These are phyloP conservation scores for Malus orientalis DNA, from an alignment of 306 rosid species.

Conservation along the genomic window DNA sequence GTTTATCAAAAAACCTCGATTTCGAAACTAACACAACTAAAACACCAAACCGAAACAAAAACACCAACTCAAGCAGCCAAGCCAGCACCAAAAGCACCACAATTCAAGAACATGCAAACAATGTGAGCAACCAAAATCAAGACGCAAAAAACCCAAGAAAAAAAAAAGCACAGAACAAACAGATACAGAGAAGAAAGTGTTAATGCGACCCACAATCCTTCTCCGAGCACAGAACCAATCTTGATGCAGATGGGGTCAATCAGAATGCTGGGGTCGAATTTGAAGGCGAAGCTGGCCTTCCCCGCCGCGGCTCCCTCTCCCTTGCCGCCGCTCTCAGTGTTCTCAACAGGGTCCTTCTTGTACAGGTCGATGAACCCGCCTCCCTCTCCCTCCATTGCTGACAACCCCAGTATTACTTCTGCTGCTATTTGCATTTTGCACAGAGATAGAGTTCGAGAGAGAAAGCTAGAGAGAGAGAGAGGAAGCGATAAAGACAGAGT, in stretches of 20 bases:
- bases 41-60: background rate
- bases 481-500: background rate
- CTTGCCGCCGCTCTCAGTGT: background rate
- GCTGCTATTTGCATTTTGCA: constrained; percentile 12
- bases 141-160: background rate
- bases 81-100: background rate
- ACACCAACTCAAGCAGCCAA: background rate
- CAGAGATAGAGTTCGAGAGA: background rate
- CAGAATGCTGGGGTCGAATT: constrained; percentile 28
- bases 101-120: constrained; percentile 21
- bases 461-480: background rate
- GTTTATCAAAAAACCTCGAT: background rate
- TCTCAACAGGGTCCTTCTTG: background rate
- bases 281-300: constrained; percentile 22
- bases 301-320: background rate
- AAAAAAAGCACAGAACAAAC: background rate
- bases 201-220: constrained; percentile 44
- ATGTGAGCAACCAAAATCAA: constrained; percentile 16
- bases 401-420: background rate
- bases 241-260: constrained; percentile 18
- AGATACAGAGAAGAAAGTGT: background rate
- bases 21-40: background rate
- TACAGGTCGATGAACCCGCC: background rate
- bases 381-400: constrained; percentile 24
- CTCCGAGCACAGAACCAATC: constrained; percentile 24